Conservation (phyloP, 2,329 filamentous ascomycete species). For the Pezicula carpinea region DNA sequence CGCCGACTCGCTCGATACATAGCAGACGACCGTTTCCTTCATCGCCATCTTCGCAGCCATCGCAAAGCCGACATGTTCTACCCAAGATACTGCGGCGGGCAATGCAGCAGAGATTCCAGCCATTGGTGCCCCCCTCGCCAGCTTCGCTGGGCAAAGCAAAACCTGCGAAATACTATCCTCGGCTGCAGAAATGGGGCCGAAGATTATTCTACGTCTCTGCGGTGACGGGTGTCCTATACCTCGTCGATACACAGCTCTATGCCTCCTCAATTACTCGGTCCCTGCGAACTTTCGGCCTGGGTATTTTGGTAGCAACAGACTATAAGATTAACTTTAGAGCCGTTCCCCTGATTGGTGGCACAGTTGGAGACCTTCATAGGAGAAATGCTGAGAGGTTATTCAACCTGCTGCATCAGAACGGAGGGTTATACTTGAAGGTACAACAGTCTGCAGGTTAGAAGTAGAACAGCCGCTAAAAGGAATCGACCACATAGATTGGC, state of each 20-base stretch:
- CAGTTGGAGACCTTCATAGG: constrained; percentile 72
- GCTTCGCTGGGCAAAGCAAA: constrained; percentile 69
- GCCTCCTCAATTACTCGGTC: constrained; percentile 76
- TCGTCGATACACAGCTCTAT: constrained; percentile 69
- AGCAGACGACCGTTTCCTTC: constrained; percentile 1
- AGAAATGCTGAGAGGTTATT: constrained; percentile 82
- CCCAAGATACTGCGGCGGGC: constrained; percentile 13
- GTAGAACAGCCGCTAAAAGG: neutral
- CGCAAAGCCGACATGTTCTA: neutral
- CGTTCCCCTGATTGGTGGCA: constrained; percentile 67
- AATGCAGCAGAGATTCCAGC: constrained; percentile 47
- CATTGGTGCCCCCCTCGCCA: constrained; percentile 73
- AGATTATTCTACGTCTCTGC: constrained; percentile 60
- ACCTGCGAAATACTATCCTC: constrained; percentile 65
- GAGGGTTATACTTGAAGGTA: constrained; percentile 82
- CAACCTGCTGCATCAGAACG: constrained; percentile 77
- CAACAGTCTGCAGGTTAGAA: neutral
- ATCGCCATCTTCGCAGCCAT: constrained; percentile 1
- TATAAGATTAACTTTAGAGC: constrained; percentile 96
- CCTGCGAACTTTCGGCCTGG: constrained; percentile 73
- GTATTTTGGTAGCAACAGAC: constrained; percentile 77
- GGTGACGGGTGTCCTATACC: constrained; percentile 57
- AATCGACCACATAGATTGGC: constrained; percentile 56
- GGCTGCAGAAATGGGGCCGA: constrained; percentile 71
- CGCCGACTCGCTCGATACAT: neutral